Evolutionary conservation across 345 rosid species (phyloP).

Genomic region (Melaleuca alternifolia): DNA sequence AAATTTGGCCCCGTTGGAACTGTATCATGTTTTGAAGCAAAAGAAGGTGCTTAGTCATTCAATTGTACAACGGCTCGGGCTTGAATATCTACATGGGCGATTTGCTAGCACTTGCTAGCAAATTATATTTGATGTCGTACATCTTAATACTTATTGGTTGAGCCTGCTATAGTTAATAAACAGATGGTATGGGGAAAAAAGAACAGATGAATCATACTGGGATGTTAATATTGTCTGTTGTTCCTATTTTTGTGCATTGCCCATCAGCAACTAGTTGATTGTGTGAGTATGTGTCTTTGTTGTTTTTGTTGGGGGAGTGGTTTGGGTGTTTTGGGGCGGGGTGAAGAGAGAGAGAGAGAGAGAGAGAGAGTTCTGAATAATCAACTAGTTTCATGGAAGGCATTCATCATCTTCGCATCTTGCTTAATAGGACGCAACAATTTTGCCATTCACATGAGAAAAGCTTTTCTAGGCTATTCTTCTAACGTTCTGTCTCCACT

Average conservation of each 20-base stretch:
- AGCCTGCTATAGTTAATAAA: background rate
- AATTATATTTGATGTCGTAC: background rate
- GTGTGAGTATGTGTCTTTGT: too few species aligned
- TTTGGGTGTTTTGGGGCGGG: too few species aligned
- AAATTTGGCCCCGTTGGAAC: background rate
- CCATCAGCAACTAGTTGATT: background rate
- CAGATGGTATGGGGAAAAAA: too few species aligned
- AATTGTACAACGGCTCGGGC: background rate
- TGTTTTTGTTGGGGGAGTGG: background rate
- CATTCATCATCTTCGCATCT: background rate
- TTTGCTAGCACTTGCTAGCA: background rate
- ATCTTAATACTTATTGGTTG: background rate
- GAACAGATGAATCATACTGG: background rate
- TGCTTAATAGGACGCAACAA: background rate
- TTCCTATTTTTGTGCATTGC: background rate
- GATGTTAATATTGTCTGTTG: background rate
- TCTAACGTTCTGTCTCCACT: too few species aligned
- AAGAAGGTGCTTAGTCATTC: background rate
- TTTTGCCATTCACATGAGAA: background rate
- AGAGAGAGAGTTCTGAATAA: background rate
- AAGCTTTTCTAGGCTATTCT: background rate
- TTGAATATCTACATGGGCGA: background rate
- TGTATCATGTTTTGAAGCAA: background rate
- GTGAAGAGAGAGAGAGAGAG: background rate
- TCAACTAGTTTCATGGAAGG: background rate